Percentiles rank a stretch among this genome's conserved stretches.
These are phyloP conservation scores for Serendipita sp. DNA, from an alignment of 768 basidiomycete species.

Conservation along the genomic window DNA sequence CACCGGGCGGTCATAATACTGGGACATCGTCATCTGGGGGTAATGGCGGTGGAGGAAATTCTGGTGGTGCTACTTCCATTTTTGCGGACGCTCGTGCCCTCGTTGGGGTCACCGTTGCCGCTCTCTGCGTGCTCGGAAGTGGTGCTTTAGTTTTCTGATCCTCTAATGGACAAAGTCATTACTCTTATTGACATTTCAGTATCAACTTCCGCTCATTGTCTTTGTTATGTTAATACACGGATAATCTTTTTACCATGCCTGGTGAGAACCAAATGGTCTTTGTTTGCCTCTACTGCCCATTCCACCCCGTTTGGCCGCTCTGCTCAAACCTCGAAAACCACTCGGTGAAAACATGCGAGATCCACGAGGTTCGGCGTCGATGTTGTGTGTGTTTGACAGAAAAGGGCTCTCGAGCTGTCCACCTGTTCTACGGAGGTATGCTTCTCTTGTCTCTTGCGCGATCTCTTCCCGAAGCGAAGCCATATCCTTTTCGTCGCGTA, in stretches of 20 bases:
- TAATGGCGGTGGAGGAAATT: background rate
- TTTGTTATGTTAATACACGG: background rate
- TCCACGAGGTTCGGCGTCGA: background rate
- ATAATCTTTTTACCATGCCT: background rate
- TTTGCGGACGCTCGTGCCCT: background rate
- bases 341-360: background rate
- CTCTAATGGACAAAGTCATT: background rate
- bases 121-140: background rate
- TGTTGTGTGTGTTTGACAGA: background rate
- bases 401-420: background rate
- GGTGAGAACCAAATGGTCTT: background rate
- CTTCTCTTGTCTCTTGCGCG: constrained; percentile 4
- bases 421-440: background rate
- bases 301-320: background rate
- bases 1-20: background rate
- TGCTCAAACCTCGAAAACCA: background rate
- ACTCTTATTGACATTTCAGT: background rate
- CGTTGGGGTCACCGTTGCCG: background rate
- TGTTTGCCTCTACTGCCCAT: background rate
- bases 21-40: background rate
- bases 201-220: background rate
- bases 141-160: background rate
- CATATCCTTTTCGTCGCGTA: background rate
- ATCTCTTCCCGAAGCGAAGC: background rate
- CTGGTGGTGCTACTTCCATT: background rate